Percentiles rank a stretch among this genome's conserved stretches.
Conservation (phyloP, 495 filamentous ascomycete species). For the Trichoderma reesei region DNA sequence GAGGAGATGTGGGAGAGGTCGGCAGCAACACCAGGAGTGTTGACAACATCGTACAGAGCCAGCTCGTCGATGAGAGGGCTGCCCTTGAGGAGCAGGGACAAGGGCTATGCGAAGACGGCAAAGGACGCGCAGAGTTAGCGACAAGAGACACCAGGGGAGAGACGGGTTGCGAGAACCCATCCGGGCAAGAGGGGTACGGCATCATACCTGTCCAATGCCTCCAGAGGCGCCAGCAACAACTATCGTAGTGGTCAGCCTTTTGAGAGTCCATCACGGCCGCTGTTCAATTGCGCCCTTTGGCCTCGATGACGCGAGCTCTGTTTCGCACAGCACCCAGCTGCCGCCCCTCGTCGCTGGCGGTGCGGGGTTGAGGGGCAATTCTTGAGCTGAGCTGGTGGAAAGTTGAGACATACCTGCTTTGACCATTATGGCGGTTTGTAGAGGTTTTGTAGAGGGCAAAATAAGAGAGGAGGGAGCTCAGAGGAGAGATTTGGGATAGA, state of each 20-base stretch:
- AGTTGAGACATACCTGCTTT: conserved; percentile 60
- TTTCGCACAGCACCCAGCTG: background rate
- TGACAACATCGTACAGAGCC: conserved; percentile 96
- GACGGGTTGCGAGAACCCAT: no score
- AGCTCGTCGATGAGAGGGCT: conserved; percentile 81
- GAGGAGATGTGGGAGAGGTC: conserved; percentile 97
- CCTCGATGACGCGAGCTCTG: conserved; percentile 2
- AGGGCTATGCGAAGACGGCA: conserved; percentile 49
- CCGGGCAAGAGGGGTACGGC: no score
- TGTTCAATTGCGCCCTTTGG: background rate
- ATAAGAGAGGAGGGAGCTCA: background rate
- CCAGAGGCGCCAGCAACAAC: conserved; percentile 94
- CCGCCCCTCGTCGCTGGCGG: background rate
- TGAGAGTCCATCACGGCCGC: background rate
- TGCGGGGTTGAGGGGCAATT: conserved; percentile 5
- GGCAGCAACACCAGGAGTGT: conserved; percentile 89
- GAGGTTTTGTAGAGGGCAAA: background rate
- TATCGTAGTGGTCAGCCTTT: conserved; percentile 25
- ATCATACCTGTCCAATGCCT: conserved; percentile 92
- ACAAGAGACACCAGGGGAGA: background rate
- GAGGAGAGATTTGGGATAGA: background rate
- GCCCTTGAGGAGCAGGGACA: conserved; percentile 90
- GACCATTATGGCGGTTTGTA: conserved; percentile 54
- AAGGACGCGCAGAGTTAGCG: background rate
- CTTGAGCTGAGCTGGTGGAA: background rate